Evolutionary conservation across 305 asterid genomes (phyloP).

Genomic region (Fraxinus sp.): DNA sequence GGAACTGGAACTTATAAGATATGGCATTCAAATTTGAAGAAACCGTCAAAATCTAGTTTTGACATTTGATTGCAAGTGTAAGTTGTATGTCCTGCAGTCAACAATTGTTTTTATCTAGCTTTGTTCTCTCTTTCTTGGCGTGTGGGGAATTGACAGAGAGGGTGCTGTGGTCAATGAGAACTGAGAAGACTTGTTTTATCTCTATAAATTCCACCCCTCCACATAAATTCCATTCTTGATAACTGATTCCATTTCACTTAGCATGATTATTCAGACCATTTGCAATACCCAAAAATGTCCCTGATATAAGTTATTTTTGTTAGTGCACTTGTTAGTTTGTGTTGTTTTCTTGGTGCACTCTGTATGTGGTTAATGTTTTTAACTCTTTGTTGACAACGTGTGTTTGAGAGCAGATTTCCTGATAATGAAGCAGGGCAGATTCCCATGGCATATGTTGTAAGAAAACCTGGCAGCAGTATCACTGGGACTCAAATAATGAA

Average conservation of each 20-base stretch:
- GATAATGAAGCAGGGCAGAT: conserved; percentile 82
- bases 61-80: neutral
- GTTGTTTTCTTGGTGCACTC: neutral
- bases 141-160: neutral
- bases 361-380: neutral
- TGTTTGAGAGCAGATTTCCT: conserved; percentile 52
- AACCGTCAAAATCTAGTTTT: neutral
- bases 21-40: neutral
- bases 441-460: conserved; percentile 84
- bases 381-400: neutral
- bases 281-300: neutral
- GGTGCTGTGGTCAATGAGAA: neutral
- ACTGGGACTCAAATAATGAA: conserved; percentile 63
- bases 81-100: neutral
- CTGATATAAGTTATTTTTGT: neutral
- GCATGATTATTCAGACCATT: neutral
- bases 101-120: neutral
- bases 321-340: neutral
- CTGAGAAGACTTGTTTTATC: neutral
- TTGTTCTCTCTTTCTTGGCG: neutral
- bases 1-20: neutral
- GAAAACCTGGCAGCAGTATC: conserved; percentile 60
- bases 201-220: neutral
- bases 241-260: neutral
- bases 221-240: neutral